Base-by-base conservation (phyloP, 208 protist species). In the Angomonas ambiguus region DNA sequence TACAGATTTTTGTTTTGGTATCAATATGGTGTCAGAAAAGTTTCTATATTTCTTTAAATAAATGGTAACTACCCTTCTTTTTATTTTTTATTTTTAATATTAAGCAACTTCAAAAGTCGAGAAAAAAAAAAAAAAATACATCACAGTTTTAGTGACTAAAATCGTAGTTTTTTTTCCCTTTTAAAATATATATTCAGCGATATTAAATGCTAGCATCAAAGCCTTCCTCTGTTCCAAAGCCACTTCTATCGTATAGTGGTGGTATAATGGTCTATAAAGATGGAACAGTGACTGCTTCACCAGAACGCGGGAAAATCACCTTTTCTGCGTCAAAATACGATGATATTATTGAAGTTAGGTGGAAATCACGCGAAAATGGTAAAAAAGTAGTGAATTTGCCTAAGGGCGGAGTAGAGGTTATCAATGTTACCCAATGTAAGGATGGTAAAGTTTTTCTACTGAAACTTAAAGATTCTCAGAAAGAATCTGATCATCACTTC, bases 391-490 rank as follows among this genome's bases (percentile, higher is more conserved):
- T 72, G 58, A 24, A 20, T 3, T 51, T 33, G 13, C 5, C 13
- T 4, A 65, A 51, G 8, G 25, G 49, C 11, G 3, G 53, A 6
- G 71, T 73, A 0, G 72, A 65, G 18, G 74, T 84, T 51, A 76
- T 66, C 24, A 65, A 61, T 31, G 84, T 91, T 1, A 75, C 82
- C 13, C 78, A 91, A 58, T 92, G 85, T 67, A 90, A 71, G 6
- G 88, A 84, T 20, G 89, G 89, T 18, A 74, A 86, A 28, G 82
- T 95, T 2, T 42, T 93, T 4, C 57, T 93, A 2, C 83, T 95
- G 64, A 72, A 87, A 22, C 68, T 83, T 45, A 77, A 48, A 10
- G 69, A 69, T 8, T 51, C 57, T 24, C 49, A 20, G 1, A 65
- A 42, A 24, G 74, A 77, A 56, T 75, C 33, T 31, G 51, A 58